Conservation (phyloP, 768 basidiomycete species). For the Sistotremastrum niveocremeum region DNA sequence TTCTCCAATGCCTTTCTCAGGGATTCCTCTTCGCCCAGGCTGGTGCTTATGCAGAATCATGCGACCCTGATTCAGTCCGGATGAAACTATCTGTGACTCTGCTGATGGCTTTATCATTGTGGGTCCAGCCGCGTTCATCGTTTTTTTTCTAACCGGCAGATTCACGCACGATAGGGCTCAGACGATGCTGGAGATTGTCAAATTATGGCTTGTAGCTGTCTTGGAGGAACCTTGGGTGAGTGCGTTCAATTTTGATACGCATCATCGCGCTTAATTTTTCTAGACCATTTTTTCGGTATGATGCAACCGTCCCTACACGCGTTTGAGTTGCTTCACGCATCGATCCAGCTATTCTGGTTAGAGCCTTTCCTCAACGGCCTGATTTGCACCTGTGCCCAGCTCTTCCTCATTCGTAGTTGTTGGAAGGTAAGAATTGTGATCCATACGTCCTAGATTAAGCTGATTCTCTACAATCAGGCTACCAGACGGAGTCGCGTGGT, state of each 20-base stretch:
- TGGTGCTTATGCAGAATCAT: too few species aligned
- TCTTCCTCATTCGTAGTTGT: constrained; percentile 35
- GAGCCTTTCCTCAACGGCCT: constrained; percentile 36
- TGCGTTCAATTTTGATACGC: not conserved
- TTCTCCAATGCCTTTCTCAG: too few species aligned
- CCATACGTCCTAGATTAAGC: too few species aligned
- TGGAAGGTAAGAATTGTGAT: constrained; percentile 28
- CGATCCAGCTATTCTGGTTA: constrained; percentile 28
- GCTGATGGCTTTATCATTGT: too few species aligned
- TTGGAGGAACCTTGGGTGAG: constrained; percentile 11
- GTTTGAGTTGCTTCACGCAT: constrained; percentile 13
- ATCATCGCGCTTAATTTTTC: not conserved
- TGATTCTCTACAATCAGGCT: too few species aligned
- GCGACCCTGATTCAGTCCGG: too few species aligned
- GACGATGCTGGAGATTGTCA: constrained; percentile 14
- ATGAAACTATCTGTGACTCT: too few species aligned
- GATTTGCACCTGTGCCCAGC: constrained; percentile 32
- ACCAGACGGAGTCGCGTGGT: too few species aligned
- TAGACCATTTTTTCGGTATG: not conserved
- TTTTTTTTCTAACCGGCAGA: too few species aligned
- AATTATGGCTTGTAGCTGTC: constrained; percentile 15
- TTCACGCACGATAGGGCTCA: constrained; percentile 3
- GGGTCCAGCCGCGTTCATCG: too few species aligned
- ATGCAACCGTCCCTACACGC: not conserved
- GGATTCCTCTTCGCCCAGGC: too few species aligned